A percentile compares a stretch with the other conserved stretches of the same genome.
These are phyloP conservation scores for Gaeumannomyces tritici DNA, from an alignment of 2,329 filamentous ascomycete species.

Conservation along the genomic window DNA sequence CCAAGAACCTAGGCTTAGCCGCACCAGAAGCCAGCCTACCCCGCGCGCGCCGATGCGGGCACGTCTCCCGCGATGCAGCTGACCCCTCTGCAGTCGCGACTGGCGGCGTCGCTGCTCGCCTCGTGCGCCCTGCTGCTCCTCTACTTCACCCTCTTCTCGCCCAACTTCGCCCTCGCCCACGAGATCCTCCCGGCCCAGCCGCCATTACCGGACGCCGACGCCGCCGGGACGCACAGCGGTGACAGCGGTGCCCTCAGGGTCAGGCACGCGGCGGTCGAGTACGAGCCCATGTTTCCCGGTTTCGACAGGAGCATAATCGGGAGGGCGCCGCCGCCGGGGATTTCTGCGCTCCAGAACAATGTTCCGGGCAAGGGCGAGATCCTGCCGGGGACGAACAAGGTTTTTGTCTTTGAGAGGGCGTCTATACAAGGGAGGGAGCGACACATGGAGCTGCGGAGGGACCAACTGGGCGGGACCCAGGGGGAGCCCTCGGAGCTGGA, in stretches of 20 bases:
- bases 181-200: conserved; percentile 26
- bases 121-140: conserved; percentile 49
- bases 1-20: neutral
- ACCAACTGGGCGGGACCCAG: conserved; percentile 13
- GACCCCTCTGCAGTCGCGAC: conserved; percentile 61
- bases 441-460: conserved; percentile 14
- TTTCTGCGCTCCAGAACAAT: conserved; percentile 53
- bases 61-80: conserved; percentile 43
- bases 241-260: neutral
- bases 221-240: neutral
- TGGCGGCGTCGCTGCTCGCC: conserved; percentile 56
- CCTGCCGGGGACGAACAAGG: conserved; percentile 48
- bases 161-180: conserved; percentile 52
- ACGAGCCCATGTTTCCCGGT: conserved; percentile 51
- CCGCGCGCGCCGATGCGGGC: conserved; percentile 26
- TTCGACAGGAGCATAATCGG: conserved; percentile 56
- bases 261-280: conserved; percentile 16
- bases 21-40: neutral
- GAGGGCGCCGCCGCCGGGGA: conserved; percentile 43
- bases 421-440: conserved; percentile 34
- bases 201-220: conserved; percentile 10
- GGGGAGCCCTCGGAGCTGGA: conserved; percentile 11
- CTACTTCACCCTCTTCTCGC: conserved; percentile 49
- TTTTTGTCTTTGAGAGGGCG: conserved; percentile 53
- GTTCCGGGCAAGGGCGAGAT: conserved; percentile 49